A percentile compares a stretch with the other conserved stretches of the same genome.
These are phyloP conservation scores for Aegilops longissima DNA, from an alignment of 176 grass and related monocot genomes.

Conservation along the genomic window DNA sequence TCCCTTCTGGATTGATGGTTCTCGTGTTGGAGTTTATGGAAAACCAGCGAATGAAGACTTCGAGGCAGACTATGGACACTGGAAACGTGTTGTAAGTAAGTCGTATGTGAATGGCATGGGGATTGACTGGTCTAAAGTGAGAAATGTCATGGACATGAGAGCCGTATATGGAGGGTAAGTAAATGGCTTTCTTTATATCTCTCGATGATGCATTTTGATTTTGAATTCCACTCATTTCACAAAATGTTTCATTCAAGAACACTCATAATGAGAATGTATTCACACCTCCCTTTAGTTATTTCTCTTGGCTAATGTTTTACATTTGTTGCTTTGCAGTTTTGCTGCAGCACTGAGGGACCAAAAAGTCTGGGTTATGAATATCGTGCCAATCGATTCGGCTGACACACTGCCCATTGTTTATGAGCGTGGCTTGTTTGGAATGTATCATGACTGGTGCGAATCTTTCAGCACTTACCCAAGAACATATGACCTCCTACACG, in stretches of 20 bases:
- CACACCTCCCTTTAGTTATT: neutral
- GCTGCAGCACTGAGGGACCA: constrained; percentile 80
- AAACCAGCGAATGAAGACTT: constrained; percentile 92
- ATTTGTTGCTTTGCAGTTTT: constrained; percentile 61
- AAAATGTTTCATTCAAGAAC: neutral
- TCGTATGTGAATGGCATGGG: constrained; percentile 90
- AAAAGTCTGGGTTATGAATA: constrained; percentile 98
- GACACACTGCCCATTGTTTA: constrained; percentile 97
- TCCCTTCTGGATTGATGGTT: constrained; percentile 82
- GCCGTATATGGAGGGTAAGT: constrained; percentile 97
- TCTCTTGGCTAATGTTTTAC: constrained; percentile 22
- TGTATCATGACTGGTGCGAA: constrained; percentile 99
- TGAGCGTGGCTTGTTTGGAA: constrained; percentile 97
- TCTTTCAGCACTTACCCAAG: constrained; percentile 99
- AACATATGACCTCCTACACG: constrained; percentile 91
- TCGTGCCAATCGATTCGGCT: constrained; percentile 84
- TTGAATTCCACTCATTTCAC: neutral
- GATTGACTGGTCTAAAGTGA: constrained; percentile 91
- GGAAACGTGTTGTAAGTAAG: constrained; percentile 86
- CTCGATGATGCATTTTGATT: neutral
- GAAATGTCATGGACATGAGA: constrained; percentile 99
- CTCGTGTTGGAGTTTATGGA: constrained; percentile 83
- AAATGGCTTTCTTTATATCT: constrained; percentile 12
- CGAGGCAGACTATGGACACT: constrained; percentile 78
- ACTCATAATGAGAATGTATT: neutral